These are phyloP conservation scores for Cyathus striatus DNA, from an alignment of 768 basidiomycete genomes.

Conservation along the genomic window DNA sequence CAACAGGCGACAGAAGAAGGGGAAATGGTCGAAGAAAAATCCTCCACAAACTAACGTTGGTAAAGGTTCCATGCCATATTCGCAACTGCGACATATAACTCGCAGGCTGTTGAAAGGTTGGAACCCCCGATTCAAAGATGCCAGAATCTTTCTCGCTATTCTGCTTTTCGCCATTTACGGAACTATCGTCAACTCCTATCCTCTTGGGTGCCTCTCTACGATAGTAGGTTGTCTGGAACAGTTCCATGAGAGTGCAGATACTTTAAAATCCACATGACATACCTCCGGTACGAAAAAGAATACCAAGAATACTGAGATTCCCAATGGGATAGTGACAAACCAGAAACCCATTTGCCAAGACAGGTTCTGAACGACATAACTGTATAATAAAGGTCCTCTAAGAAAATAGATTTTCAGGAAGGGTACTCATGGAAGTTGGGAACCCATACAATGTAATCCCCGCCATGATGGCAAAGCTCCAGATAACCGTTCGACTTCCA, in stretches of 20 bases:
- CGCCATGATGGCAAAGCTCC: slow-evolving; percentile 39
- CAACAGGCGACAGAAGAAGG: slow-evolving; percentile 35
- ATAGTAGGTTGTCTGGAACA: slow-evolving; percentile 26
- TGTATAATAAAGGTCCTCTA: slow-evolving; percentile 38
- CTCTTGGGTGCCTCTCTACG: slow-evolving; percentile 2
- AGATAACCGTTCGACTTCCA: slow-evolving; percentile 35
- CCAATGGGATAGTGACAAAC: slow-evolving; percentile 39
- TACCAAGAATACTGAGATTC: slow-evolving; percentile 27
- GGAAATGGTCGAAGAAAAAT: slow-evolving; percentile 36
- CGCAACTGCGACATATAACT: slow-evolving; percentile 28
- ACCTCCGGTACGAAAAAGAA: slow-evolving; percentile 43
- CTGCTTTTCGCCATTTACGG: slow-evolving; percentile 7
- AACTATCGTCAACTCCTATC: not conserved
- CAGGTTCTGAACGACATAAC: slow-evolving; percentile 38
- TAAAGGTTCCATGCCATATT: slow-evolving; percentile 32
- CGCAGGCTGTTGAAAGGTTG: slow-evolving; percentile 9
- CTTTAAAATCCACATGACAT: slow-evolving; percentile 1
- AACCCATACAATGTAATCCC: slow-evolving; percentile 33
- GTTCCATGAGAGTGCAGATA: not conserved
- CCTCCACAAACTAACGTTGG: slow-evolving; percentile 25
- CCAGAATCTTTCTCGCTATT: slow-evolving; percentile 7
- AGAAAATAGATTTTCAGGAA: not conserved
- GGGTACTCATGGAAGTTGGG: not conserved
- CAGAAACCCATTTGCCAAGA: slow-evolving; percentile 43
- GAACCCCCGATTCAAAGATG: slow-evolving; percentile 1